Evolutionary conservation across 2,329 filamentous ascomycete species (phyloP), one percentile per base, ranked within the genome.

Genomic region (Cryphonectria carpinicola): DNA sequence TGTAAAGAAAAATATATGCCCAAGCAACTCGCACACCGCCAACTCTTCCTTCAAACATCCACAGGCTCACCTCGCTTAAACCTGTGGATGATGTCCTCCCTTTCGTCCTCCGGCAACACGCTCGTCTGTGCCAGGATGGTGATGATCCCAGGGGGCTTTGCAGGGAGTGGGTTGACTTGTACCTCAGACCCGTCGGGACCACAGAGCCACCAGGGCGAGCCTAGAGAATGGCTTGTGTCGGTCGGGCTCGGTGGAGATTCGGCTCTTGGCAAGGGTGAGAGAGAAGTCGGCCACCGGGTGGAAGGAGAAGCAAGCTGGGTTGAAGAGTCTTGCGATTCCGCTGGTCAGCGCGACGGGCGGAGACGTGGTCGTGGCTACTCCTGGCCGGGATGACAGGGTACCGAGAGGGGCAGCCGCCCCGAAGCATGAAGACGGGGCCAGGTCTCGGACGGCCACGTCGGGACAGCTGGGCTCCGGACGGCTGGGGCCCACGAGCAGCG

Each of bases 71-170:
- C 52, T 4, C 25, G n/a, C 25, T 28, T 28, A 4, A 56, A 28
- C 25, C 25, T 28, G 52, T 7, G n/a, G 13, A 28, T 28, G 11
- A 56, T 28, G 4, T 56, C n/a, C 11, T 56, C 52, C 52, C 52
- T 56, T n/a, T 56, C 1, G 1, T 28, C 52, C 52, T 56, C 52
- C 19, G 52, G n/a, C 52, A 56, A 28, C n/a, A 25, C 52, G 52
- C 52, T 56, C n/a, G 52, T 28, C 52, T n/a, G 52, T n/a, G 52
- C 52, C n/a, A 56, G 13, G 52, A 56, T 56, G 52, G 52, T 56
- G 3, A 28, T 56, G 11, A 56, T 54, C n/a, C 52, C 52, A 4
- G 52, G 11, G 10, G 11, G 25, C 52, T 17, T 25, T 25, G 28
- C n/a, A n/a, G n/a, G 37, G 1, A 11, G n/a, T 17, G 25, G n/a